Evolutionary conservation across 805 yeast species (phyloP), one percentile per base, ranked within the genome.

Genomic region (Wickerhamiella qilinensis): DNA sequence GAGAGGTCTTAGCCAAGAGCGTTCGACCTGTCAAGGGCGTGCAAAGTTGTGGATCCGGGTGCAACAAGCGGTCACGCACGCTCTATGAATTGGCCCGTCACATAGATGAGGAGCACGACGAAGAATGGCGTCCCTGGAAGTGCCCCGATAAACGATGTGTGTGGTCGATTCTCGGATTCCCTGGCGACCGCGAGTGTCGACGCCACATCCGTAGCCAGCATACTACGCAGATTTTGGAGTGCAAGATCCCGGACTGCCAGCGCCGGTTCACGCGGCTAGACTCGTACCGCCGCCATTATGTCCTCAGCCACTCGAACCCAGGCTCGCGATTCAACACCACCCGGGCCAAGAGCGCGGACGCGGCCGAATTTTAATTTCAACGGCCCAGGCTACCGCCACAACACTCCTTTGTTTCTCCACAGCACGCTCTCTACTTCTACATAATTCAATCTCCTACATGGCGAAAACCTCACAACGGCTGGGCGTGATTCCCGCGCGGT

Each of bases 101-200:
- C 25, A 18, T 45, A 7, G 47, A 45, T 25, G 19, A 9, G 9
- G 21, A 30, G 4, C 50, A 45, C 37, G 32, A 7, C 2, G 16
- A 17, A 12, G 6, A 4, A 12, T 30, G 16, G 6, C 39, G 50
- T 4, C 39, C 33, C 11, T 36, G 30, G 29, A 25, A 20, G 15
- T 46, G 50, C 25, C 43, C 46, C 8, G 28, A 24, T 6, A 8
- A 3, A 4, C 20, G n/a, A 16, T 46, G 50, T 25, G 24, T 29
- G 11, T 45, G 43, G 46, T 33, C 40, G n/a, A 38, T 43, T 2
- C 20, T 43, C 2, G 48, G 48, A n/a, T 45, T 46, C 38, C 27
- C 17, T 20, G 16, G 18, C n/a, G 2, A 6, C 1, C 2, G 35
- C 14, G 43, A 38, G n/a, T 42, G 38, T 29, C 9, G 20, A 3